phyloP scores from a whole-genome alignment of 2,329 filamentous ascomycete species.

The Proliferodiscus dingleyae region DNA sequence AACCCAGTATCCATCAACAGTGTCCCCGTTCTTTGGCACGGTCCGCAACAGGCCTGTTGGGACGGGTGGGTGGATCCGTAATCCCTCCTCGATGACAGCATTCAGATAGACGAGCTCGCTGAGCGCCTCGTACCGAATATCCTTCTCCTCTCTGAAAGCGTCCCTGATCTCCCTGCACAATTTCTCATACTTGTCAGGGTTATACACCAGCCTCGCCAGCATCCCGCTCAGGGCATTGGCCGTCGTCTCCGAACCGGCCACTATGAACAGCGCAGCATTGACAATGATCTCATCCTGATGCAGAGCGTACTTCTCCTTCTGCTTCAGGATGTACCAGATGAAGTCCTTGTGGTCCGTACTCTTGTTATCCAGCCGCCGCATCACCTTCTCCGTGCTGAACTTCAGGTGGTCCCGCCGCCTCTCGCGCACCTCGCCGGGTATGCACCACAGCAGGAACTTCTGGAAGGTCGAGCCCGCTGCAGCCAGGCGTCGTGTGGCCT shows the following conservation, averaged over 20 bases:
- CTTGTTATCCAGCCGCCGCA: background rate
- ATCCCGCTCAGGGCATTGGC: slow-evolving; percentile 9
- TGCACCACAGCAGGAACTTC: background rate
- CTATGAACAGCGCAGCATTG: slow-evolving; percentile 4
- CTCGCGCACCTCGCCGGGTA: background rate
- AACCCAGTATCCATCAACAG: slow-evolving; percentile 9
- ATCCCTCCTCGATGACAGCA: slow-evolving; percentile 37
- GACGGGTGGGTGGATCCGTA: slow-evolving; percentile 36
- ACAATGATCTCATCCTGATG: background rate
- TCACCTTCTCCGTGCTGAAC: background rate
- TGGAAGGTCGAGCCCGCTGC: too few species aligned
- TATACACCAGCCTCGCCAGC: slow-evolving; percentile 22
- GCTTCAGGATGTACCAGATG: background rate
- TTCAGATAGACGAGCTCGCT: slow-evolving; percentile 34
- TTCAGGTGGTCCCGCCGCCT: background rate
- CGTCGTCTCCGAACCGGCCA: slow-evolving; percentile 10
- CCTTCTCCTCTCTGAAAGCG: slow-evolving; percentile 31
- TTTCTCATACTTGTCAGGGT: slow-evolving; percentile 29
- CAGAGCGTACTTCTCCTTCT: background rate
- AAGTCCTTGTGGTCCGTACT: background rate
- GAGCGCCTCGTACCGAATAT: slow-evolving; percentile 34
- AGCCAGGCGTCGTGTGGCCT: background rate
- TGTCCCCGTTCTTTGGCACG: slow-evolving; percentile 10
- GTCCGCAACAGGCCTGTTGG: slow-evolving; percentile 4
- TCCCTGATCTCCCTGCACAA: slow-evolving; percentile 37